phyloP scores from a whole-genome alignment of 2,329 filamentous ascomycete species.

The Xylaria sp. region DNA sequence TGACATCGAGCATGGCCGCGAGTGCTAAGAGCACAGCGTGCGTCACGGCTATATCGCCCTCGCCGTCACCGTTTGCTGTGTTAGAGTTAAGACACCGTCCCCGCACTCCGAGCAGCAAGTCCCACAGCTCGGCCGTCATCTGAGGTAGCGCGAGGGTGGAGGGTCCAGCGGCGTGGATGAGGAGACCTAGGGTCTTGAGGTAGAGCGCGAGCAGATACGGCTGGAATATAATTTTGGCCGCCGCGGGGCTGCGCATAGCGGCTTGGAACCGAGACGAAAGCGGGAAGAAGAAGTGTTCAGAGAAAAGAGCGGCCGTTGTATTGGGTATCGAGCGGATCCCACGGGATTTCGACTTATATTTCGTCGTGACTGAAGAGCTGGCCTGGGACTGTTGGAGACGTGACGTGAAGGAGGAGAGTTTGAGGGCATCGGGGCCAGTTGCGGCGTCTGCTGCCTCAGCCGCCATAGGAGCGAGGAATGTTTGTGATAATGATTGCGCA shows the following conservation, averaged over 20 bases:
- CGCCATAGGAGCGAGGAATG: conserved; percentile 84
- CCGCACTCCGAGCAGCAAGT: conserved; percentile 78
- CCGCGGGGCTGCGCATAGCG: conserved; percentile 58
- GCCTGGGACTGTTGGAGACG: conserved; percentile 67
- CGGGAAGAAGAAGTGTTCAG: conserved; percentile 85
- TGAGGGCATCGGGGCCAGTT: conserved; percentile 84
- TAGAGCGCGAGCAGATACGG: conserved; percentile 82
- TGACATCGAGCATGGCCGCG: conserved; percentile 83
- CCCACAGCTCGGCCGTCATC: conserved; percentile 86
- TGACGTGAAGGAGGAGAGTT: conserved; percentile 88
- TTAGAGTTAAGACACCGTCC: conserved; percentile 59
- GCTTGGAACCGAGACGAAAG: conserved; percentile 83
- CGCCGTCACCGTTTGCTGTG: conserved; percentile 11
- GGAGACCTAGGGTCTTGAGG: conserved; percentile 84
- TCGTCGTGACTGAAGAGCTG: conserved; percentile 31
- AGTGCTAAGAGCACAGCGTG: conserved; percentile 82
- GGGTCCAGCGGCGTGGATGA: conserved; percentile 85
- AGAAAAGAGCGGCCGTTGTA: conserved; percentile 79
- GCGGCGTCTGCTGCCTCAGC: conserved; percentile 81
- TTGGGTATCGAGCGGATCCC: conserved; percentile 73
- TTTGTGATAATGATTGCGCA: conserved; percentile 72
- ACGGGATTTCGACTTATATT: conserved; percentile 45
- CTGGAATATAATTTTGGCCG: conserved; percentile 71
- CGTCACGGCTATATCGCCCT: conserved; percentile 70
- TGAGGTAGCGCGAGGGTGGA: conserved; percentile 79